Conservation (phyloP, 2,329 filamentous ascomycete species). For the Xylariales sp. region DNA sequence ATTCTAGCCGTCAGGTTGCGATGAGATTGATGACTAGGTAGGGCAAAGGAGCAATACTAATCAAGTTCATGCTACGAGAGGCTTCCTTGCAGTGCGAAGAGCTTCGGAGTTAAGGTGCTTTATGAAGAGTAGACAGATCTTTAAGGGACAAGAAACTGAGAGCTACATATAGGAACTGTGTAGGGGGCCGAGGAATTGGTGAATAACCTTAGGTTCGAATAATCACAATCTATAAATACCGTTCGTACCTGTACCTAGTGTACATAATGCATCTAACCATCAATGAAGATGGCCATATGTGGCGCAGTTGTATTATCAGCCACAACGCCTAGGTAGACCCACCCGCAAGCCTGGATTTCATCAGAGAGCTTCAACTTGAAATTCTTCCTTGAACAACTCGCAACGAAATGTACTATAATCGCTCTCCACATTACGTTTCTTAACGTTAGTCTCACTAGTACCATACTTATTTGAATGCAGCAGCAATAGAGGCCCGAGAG, state of each 20-base stretch:
- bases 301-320: slow-evolving; percentile 27
- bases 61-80: neutral
- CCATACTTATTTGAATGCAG: neutral
- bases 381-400: slow-evolving; percentile 28
- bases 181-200: too few relatives aligned
- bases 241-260: too few relatives aligned
- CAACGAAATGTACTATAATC: slow-evolving; percentile 17
- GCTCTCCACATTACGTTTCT: slow-evolving; percentile 14
- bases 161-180: neutral
- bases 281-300: slow-evolving; percentile 4
- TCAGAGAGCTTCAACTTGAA: slow-evolving; percentile 39
- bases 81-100: neutral
- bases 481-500: neutral
- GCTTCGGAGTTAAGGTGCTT: neutral
- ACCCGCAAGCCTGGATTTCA: slow-evolving; percentile 24
- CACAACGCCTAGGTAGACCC: slow-evolving; percentile 32
- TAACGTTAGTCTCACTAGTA: neutral
- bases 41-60: slow-evolving; percentile 7
- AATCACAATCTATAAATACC: too few relatives aligned
- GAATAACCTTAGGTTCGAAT: too few relatives aligned
- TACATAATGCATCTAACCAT: too few relatives aligned
- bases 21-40: slow-evolving; percentile 24
- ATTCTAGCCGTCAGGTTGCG: slow-evolving; percentile 19
- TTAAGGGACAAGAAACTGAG: neutral
- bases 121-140: neutral